Base-by-base conservation (phyloP, 2,329 filamentous ascomycete genomes). In the Basipetospora chlamydospora region DNA sequence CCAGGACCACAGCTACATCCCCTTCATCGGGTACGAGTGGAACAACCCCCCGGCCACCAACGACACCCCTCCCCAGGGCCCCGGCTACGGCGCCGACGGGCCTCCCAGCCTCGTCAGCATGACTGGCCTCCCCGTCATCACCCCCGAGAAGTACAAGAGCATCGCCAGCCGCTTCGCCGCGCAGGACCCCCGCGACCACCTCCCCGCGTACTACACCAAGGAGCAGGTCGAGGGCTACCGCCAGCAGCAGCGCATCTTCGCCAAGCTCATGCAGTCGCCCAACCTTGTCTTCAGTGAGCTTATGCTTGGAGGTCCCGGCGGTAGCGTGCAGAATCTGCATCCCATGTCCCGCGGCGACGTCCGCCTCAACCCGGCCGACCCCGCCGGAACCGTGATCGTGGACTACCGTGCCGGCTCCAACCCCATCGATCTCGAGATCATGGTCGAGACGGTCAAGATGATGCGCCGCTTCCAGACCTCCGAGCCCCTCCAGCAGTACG, bases 1-100 rank as follows among this genome's bases (percentile, higher is more conserved):
- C 18, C 61, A 72, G 47, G 70, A 77, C 47, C 66, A 67, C n/a
- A 34, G 35, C 35, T 42, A 42, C 25, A 39, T 44, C 23, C 40
- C 37, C 16, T 25, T 21, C 18, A 31, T 38, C 30, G 29, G 16
- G 17, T 38, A 38, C 22, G 12, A 22, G 9, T 38, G 25, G 16
- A 29, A 18, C 21, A 39, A 28, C 6, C 26, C 35, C 6, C 35
- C 35, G n/a, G n/a, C n/a, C n/a, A 37, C 9, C 21, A 21, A 37
- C 17, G 35, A 31, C 18, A 17, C 9, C 7, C 28, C 35, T 20
- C 11, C 11, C 12, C 18, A 16, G 9, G 35, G 35, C 28, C 35
- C 35, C 28, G 35, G 35, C 28, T 30, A 22, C 13, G 37, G 33
- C 12, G 37, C 39, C 2, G 45, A 42, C 6, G 41, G 40, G 5